These are phyloP conservation scores for Aspergillus proliferans DNA, from an alignment of 2,329 filamentous ascomycete species.

Conservation along the genomic window DNA sequence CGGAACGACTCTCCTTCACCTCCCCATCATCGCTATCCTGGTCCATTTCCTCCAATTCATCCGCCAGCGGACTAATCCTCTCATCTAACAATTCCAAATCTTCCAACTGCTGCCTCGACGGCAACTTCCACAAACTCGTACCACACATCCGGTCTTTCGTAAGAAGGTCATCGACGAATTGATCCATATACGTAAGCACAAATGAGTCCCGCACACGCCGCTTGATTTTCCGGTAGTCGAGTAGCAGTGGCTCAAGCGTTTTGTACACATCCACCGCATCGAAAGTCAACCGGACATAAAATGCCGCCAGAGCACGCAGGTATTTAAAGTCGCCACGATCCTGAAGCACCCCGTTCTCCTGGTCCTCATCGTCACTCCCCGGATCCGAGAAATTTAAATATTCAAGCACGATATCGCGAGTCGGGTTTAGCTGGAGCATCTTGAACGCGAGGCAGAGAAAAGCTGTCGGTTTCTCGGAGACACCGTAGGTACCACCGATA, in stretches of 20 bases:
- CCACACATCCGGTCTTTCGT: constrained; percentile 85
- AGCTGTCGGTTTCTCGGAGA: constrained; percentile 74
- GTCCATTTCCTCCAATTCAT: constrained; percentile 48
- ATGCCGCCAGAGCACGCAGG: constrained; percentile 78
- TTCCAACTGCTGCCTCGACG: constrained; percentile 72
- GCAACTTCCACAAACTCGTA: constrained; percentile 88
- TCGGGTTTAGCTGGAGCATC: constrained; percentile 78
- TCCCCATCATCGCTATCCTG: constrained; percentile 20
- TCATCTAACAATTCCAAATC: constrained; percentile 84
- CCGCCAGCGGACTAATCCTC: constrained; percentile 73
- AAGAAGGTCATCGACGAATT: constrained; percentile 88
- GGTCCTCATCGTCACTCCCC: constrained; percentile 43
- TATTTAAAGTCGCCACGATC: constrained; percentile 58
- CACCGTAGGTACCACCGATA: constrained; percentile 82
- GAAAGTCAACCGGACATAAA: constrained; percentile 88
- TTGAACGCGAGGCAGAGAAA: constrained; percentile 96
- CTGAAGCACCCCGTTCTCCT: constrained; percentile 25
- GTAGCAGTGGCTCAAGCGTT: constrained; percentile 73
- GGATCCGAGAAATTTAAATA: constrained; percentile 75
- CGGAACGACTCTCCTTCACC: constrained; percentile 17
- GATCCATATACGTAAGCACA: constrained; percentile 73
- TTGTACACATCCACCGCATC: constrained; percentile 73
- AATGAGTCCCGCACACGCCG: constrained; percentile 69
- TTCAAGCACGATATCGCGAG: constrained; percentile 68
- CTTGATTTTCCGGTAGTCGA: constrained; percentile 77